phyloP scores from a whole-genome alignment of 805 yeast genomes.

The Cyberlindnera euphorbiae region DNA sequence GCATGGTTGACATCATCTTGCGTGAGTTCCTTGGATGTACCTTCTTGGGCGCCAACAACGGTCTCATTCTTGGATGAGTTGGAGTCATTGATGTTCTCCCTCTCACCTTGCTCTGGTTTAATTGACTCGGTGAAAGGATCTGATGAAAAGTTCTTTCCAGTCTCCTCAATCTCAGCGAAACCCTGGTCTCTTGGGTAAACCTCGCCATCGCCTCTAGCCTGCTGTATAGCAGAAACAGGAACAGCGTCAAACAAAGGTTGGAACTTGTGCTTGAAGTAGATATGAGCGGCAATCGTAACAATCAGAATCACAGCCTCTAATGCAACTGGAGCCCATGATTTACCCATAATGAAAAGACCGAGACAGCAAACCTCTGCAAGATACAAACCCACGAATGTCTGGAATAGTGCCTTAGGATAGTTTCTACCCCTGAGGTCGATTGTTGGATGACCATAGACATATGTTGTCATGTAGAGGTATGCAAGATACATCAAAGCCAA shows the following conservation, averaged over 20 bases:
- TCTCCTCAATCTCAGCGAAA: conserved; percentile 45
- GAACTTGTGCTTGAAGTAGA: conserved; percentile 54
- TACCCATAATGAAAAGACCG: conserved; percentile 70
- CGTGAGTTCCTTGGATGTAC: conserved; percentile 4
- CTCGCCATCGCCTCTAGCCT: conserved; percentile 36
- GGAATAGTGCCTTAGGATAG: conserved; percentile 69
- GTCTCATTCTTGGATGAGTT: conserved; percentile 27
- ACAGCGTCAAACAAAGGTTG: conserved; percentile 62
- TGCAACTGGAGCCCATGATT: conserved; percentile 75
- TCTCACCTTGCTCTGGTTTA: conserved; percentile 16
- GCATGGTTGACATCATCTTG: conserved; percentile 25
- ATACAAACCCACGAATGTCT: conserved; percentile 66
- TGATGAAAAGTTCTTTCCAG: conserved; percentile 36
- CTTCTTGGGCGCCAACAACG: conserved; percentile 26
- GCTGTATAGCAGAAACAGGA: conserved; percentile 53
- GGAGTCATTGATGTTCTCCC: conserved; percentile 21
- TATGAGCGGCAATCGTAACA: conserved; percentile 55
- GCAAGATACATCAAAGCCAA: conserved; percentile 56
- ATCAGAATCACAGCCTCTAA: conserved; percentile 57
- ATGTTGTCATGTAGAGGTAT: conserved; percentile 55
- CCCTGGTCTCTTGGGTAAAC: conserved; percentile 72
- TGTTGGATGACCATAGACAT: conserved; percentile 49
- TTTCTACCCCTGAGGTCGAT: conserved; percentile 66
- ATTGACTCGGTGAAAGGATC: conserved; percentile 26
- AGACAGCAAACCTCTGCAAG: conserved; percentile 64